A percentile compares a stretch with the other conserved stretches of the same genome.
These are phyloP conservation scores for Penicillium brevicompactum DNA, from an alignment of 2,329 filamentous ascomycete species.

Conservation along the genomic window DNA sequence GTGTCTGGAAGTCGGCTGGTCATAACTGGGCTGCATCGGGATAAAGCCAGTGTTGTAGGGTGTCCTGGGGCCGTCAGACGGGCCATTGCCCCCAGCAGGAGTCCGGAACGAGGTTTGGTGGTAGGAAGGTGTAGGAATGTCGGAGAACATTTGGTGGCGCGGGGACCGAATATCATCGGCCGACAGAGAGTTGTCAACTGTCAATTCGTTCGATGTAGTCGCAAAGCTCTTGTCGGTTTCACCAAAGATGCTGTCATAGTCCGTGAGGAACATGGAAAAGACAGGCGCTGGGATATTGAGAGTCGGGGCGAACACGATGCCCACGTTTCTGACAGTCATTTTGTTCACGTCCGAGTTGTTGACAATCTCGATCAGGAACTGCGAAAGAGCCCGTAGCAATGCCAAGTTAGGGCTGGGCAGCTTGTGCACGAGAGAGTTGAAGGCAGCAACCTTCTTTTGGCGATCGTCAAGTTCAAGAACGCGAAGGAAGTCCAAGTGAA, in stretches of 20 bases:
- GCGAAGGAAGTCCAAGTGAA: constrained; percentile 84
- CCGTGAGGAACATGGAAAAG: constrained; percentile 89
- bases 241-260: constrained; percentile 84
- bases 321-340: constrained; percentile 97
- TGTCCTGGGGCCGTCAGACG: constrained; percentile 24
- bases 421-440: constrained; percentile 76
- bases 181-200: constrained; percentile 41
- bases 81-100: constrained; percentile 29
- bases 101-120: constrained; percentile 57
- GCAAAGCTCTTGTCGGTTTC: constrained; percentile 52
- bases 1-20: constrained; percentile 35
- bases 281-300: constrained; percentile 94
- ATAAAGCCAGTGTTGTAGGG: constrained; percentile 55
- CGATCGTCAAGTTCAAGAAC: constrained; percentile 78
- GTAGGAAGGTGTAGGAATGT: constrained; percentile 66
- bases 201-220: constrained; percentile 44
- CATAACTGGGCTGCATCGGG: constrained; percentile 53
- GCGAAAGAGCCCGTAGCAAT: constrained; percentile 79
- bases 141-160: constrained; percentile 66
- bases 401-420: constrained; percentile 80
- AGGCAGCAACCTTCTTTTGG: constrained; percentile 72
- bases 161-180: constrained; percentile 66
- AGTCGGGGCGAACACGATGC: constrained; percentile 96
- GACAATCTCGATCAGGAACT: constrained; percentile 89
- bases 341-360: constrained; percentile 90